A percentile compares a stretch with the other conserved stretches of the same genome.
These are phyloP conservation scores for Nannochloris sp. DNA, from an alignment of 139 green algal species.

Conservation along the genomic window DNA sequence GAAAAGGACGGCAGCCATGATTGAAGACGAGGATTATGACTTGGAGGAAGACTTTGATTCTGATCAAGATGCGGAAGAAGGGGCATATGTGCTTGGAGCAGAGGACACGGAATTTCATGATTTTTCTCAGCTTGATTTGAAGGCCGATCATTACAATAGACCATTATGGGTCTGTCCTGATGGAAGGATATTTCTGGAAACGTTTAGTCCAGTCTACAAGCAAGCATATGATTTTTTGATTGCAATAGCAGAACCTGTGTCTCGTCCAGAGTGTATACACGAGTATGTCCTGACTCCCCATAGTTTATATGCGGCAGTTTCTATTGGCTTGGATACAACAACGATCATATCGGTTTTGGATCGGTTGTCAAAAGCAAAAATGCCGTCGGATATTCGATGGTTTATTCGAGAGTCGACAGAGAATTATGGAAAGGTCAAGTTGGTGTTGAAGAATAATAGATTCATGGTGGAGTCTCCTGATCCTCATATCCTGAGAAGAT, in stretches of 20 bases:
- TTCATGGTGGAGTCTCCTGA: slow-evolving; percentile 90
- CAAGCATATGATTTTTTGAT: slow-evolving; percentile 98
- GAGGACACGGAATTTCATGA: slow-evolving; percentile 44
- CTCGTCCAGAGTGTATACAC: slow-evolving; percentile 62
- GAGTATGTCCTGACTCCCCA: slow-evolving; percentile 90
- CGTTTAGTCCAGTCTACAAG: slow-evolving; percentile 91
- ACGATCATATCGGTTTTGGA: slow-evolving; percentile 89
- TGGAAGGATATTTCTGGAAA: slow-evolving; percentile 93
- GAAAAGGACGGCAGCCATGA: background rate
- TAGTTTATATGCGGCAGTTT: slow-evolving; percentile 94
- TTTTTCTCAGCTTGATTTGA: slow-evolving; percentile 65
- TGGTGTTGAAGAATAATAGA: slow-evolving; percentile 89
- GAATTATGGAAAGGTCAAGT: slow-evolving; percentile 98
- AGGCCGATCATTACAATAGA: slow-evolving; percentile 76
- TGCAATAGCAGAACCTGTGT: slow-evolving; percentile 90
- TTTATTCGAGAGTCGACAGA: slow-evolving; percentile 83
- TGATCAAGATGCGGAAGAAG: slow-evolving; percentile 21
- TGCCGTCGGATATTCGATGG: slow-evolving; percentile 51
- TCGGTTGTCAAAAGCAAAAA: slow-evolving; percentile 61
- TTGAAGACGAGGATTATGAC: slow-evolving; percentile 25
- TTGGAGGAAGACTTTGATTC: slow-evolving; percentile 32
- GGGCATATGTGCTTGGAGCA: slow-evolving; percentile 21
- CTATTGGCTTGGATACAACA: slow-evolving; percentile 82
- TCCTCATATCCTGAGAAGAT: slow-evolving; percentile 57
- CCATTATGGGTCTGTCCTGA: slow-evolving; percentile 95